Evolutionary conservation across 768 basidiomycete genomes (phyloP), one percentile per base, ranked within the genome.

Genomic region (Podaxis pistillaris): DNA sequence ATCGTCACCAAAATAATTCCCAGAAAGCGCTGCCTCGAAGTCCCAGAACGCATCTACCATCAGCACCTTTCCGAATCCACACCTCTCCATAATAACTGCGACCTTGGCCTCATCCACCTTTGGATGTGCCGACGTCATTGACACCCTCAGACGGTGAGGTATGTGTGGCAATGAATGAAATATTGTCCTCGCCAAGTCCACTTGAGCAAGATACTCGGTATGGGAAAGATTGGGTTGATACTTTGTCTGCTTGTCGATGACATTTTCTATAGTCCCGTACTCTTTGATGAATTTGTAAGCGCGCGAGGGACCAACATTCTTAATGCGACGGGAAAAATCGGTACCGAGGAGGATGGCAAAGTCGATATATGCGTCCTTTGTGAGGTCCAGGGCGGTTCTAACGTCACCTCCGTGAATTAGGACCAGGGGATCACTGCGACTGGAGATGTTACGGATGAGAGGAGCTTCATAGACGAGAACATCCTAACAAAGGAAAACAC

Each of bases 291-390:
- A 84, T 67, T 86, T 87, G 68, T 93, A 85, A 1, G 93, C 93
- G 2, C 86, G 87, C 0, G 76, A 69, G 1, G 94, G 94, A 0
- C 95, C 95, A 1, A 96, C 78, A 63, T 89, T 87, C 60, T 84
- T 89, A 63, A 97, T 91, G 4, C 95, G 86, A 51, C 88, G 85
- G 0, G 92, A 89, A 68, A 96, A 96, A 73, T 97, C 95, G 1
- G 94, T 96, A 11, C 95, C 95, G 9, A 95, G 82, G 5, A 97
- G 80, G 56, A 96, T 83, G 0, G 86, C 87, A 73, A 96, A 94
- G 74, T 97, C 95, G 67, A 96, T 72, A 73, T 84, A 95, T 55
- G 83, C 71, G 0, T 78, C 69, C 7, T 80, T 81, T 66, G 83
- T 76, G 28, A 97, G 83, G 11, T 77, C 70, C 38, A 94, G 82